Conservation (phyloP, 108 stramenopile genomes). For the Pseudonitzschia pungens region DNA sequence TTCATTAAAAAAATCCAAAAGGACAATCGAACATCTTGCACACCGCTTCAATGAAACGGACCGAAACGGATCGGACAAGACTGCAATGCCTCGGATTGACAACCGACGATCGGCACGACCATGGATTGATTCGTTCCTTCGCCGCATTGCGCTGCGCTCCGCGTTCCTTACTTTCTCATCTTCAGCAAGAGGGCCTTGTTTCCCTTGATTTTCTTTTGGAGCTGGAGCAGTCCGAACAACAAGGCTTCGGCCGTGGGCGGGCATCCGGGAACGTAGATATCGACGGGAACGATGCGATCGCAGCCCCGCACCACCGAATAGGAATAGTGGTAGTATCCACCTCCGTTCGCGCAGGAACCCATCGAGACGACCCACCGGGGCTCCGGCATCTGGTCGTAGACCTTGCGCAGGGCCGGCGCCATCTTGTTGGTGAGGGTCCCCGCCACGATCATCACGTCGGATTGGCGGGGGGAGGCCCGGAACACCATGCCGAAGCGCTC, state of each 20-base stretch:
- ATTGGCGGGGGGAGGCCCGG: conserved; percentile 91
- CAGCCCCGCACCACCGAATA: conserved; percentile 98
- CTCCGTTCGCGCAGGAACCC: conserved; percentile 99
- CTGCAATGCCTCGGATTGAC: not conserved
- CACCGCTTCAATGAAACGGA: too few species aligned
- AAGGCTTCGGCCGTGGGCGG: conserved; percentile 98
- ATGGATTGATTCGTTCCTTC: not conserved
- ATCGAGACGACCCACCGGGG: conserved; percentile 99
- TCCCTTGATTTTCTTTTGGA: conserved; percentile 99
- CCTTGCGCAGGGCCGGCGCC: conserved; percentile 98
- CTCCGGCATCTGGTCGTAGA: conserved; percentile 99
- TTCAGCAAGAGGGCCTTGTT: conserved; percentile 92
- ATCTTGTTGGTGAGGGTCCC: conserved; percentile 99
- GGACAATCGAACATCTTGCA: not conserved
- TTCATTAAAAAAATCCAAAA: not conserved
- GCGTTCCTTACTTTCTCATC: conserved; percentile 97
- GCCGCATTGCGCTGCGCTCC: too few species aligned
- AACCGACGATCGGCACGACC: not conserved
- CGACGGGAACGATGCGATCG: conserved; percentile 99
- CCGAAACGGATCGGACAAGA: not conserved
- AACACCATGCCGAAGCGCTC: conserved; percentile 99
- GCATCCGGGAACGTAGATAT: conserved; percentile 99
- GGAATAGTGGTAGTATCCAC: conserved; percentile 99
- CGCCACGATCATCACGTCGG: conserved; percentile 99
- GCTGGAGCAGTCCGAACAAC: conserved; percentile 95